phyloP scores from a whole-genome alignment of 306 rosid species.

The Castanea crenata region DNA sequence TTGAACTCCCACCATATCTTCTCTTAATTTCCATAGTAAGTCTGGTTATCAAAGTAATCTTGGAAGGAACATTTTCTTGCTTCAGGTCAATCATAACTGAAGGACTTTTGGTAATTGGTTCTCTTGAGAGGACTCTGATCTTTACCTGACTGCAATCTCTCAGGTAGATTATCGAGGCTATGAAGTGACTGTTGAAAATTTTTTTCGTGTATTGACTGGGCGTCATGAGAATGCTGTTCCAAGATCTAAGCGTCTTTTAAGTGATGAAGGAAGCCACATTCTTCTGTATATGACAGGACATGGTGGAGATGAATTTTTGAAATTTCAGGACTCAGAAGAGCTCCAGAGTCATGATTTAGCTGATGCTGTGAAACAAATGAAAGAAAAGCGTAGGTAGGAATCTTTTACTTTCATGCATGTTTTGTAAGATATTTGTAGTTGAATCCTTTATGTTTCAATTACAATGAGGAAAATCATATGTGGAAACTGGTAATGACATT shows the following conservation, averaged over 20 bases:
- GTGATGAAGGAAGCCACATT: conserved; percentile 99
- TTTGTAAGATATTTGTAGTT: neutral
- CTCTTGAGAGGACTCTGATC: conserved; percentile 13
- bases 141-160: conserved; percentile 19
- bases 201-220: conserved; percentile 82
- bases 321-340: conserved; percentile 97
- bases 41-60: neutral
- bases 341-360: conserved; percentile 99
- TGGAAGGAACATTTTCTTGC: conserved; percentile 5
- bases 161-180: conserved; percentile 99
- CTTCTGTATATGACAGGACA: conserved; percentile 97
- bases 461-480: neutral
- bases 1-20: neutral
- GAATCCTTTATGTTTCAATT: neutral
- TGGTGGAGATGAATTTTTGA: conserved; percentile 96
- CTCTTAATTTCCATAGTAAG: neutral
- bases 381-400: conserved; percentile 80
- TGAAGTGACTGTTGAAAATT: conserved; percentile 88
- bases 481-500: neutral
- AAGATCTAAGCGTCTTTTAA: conserved; percentile 88
- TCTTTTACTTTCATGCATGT: conserved; percentile 6
- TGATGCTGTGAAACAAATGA: conserved; percentile 96
- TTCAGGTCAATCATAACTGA: conserved; percentile 6
- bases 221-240: conserved; percentile 93
- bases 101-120: neutral